These are phyloP conservation scores for Lentinus tigrinus DNA, from an alignment of 768 basidiomycete genomes.

Conservation along the genomic window DNA sequence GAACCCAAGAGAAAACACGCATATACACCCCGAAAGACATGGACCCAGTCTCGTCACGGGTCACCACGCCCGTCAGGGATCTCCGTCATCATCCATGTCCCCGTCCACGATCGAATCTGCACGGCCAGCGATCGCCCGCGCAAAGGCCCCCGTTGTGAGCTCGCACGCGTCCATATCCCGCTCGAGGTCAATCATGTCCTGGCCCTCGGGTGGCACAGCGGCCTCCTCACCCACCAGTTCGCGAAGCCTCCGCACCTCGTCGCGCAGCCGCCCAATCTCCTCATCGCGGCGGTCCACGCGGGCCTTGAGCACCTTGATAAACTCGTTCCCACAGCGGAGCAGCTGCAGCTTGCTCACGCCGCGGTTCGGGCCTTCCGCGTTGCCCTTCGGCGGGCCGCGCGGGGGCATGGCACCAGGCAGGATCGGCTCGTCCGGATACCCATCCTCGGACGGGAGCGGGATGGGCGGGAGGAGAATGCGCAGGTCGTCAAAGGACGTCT, in stretches of 20 bases:
- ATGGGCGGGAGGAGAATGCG: constrained; percentile 85
- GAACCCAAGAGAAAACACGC: neutral
- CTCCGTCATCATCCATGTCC: constrained; percentile 13
- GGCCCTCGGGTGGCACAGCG: constrained; percentile 35
- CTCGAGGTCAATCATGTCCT: constrained; percentile 49
- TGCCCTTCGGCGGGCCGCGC: constrained; percentile 81
- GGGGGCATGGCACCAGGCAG: constrained; percentile 90
- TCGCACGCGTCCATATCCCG: constrained; percentile 61
- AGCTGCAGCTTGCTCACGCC: constrained; percentile 93
- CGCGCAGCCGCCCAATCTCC: constrained; percentile 67
- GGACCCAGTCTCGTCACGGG: no score
- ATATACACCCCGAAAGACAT: neutral
- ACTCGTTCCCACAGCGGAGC: constrained; percentile 88
- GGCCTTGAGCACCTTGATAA: constrained; percentile 71
- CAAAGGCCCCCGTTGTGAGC: constrained; percentile 22
- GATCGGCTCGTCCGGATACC: constrained; percentile 67
- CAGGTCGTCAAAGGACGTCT: constrained; percentile 88
- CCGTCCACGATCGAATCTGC: constrained; percentile 10
- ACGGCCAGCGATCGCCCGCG: constrained; percentile 19
- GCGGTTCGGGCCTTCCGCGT: constrained; percentile 91
- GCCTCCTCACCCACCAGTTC: constrained; percentile 34
- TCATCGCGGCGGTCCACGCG: constrained; percentile 78
- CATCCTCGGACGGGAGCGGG: constrained; percentile 74
- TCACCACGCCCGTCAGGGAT: neutral
- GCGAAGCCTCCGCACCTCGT: constrained; percentile 64